phyloP scores from a whole-genome alignment of 2,329 filamentous ascomycete genomes.

The Phaeosphaeria sp. region DNA sequence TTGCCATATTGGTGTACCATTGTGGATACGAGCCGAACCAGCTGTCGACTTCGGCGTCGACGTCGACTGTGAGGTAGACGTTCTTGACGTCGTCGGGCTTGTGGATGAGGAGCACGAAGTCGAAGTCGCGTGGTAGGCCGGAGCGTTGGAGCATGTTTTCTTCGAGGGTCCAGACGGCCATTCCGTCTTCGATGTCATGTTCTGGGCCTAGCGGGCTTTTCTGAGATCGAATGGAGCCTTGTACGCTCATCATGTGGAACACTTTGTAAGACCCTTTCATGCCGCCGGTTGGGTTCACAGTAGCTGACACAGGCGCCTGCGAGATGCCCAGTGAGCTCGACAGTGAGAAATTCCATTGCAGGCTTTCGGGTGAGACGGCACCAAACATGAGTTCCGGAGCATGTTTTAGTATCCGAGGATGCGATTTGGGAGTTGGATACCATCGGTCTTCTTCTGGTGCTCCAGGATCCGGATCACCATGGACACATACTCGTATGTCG shows the following conservation, averaged over 20 bases:
- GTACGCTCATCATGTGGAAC: slow-evolving; percentile 59
- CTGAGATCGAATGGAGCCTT: slow-evolving; percentile 54
- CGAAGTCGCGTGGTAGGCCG: slow-evolving; percentile 59
- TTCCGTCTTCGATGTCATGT: slow-evolving; percentile 53
- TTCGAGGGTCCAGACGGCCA: slow-evolving; percentile 59
- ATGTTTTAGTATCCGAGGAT: slow-evolving; percentile 57
- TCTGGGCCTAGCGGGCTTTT: slow-evolving; percentile 43
- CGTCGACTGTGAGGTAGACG: slow-evolving; percentile 50
- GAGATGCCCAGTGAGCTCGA: slow-evolving; percentile 56
- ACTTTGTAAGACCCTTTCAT: slow-evolving; percentile 52
- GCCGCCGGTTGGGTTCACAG: slow-evolving; percentile 51
- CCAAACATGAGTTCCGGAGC: slow-evolving; percentile 59
- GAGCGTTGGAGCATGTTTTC: slow-evolving; percentile 58
- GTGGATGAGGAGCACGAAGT: slow-evolving; percentile 58
- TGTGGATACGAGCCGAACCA: slow-evolving; percentile 52
- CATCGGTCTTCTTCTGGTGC: slow-evolving; percentile 11
- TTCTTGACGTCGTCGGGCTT: slow-evolving; percentile 52
- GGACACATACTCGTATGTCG: slow-evolving; percentile 51
- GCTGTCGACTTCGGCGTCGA: slow-evolving; percentile 52
- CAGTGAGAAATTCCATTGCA: slow-evolving; percentile 58
- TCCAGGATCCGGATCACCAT: slow-evolving; percentile 22
- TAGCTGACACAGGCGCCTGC: slow-evolving; percentile 52
- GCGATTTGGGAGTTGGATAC: slow-evolving; percentile 26
- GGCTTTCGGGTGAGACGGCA: slow-evolving; percentile 55
- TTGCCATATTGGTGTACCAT: slow-evolving; percentile 47